Conservation (phyloP, 1,284 basidiomycete genomes). For the Melanopsichium pennsylvanicum region DNA sequence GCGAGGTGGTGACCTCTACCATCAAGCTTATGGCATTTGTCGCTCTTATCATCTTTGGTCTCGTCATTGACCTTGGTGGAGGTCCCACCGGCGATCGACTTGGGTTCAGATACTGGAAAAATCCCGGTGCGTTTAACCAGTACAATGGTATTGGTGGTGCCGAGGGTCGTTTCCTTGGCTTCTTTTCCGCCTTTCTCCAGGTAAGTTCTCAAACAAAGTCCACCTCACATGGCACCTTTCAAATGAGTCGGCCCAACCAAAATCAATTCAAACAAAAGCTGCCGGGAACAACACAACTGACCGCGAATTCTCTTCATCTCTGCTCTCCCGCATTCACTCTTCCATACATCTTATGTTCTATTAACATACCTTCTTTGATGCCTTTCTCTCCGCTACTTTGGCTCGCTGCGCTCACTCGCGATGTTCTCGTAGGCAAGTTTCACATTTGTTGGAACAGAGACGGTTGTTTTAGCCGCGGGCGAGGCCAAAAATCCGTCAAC, state of each 20-base stretch:
- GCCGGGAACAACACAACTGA: no score
- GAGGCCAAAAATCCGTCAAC: slow-evolving; percentile 69
- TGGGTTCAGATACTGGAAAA: slow-evolving; percentile 57
- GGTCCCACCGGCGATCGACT: slow-evolving; percentile 53
- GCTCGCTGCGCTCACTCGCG: no score
- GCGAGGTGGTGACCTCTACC: slow-evolving; percentile 71
- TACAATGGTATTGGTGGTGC: slow-evolving; percentile 68
- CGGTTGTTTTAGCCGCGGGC: slow-evolving; percentile 81
- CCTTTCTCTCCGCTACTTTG: no score
- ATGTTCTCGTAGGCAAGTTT: slow-evolving; percentile 75
- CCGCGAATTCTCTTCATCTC: no score
- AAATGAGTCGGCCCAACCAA: no score
- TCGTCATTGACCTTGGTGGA: slow-evolving; percentile 68
- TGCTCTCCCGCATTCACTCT: no score
- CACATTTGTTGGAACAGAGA: slow-evolving; percentile 82
- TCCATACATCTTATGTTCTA: no score
- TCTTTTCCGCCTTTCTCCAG: slow-evolving; percentile 58
- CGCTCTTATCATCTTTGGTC: slow-evolving; percentile 71
- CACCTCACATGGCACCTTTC: no score
- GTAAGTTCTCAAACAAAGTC: no score
- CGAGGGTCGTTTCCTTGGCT: slow-evolving; percentile 70
- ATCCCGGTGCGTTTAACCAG: slow-evolving; percentile 68
- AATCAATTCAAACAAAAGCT: no score
- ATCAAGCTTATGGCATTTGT: slow-evolving; percentile 72
- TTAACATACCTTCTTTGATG: no score